Percentiles rank a stretch among this genome's conserved stretches.
Evolutionary conservation across 129 eudicot species (phyloP).

Genomic region (Arctium minus): DNA sequence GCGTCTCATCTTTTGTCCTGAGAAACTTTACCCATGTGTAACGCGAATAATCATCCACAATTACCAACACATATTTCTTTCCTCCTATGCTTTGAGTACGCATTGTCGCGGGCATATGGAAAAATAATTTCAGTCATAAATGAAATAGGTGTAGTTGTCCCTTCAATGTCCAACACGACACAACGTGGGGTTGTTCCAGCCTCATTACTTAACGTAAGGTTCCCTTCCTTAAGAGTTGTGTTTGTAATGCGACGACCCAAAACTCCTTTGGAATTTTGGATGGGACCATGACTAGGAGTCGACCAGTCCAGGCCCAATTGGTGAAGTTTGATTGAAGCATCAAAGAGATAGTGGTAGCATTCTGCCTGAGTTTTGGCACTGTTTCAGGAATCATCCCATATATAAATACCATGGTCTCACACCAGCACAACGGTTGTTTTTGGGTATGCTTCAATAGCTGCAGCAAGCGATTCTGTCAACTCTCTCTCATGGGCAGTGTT

Average conservation of each 20-base stretch:
- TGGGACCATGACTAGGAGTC: constrained; percentile 65
- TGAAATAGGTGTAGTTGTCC: constrained; percentile 93
- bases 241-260: not conserved
- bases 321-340: constrained; percentile 70
- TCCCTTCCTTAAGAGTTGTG: constrained; percentile 45
- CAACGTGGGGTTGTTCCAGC: constrained; percentile 42
- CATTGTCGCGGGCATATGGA: constrained; percentile 91
- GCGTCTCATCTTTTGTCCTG: too few species aligned
- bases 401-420: constrained; percentile 86
- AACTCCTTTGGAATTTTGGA: constrained; percentile 11
- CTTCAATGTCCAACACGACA: constrained; percentile 95
- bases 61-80: too few species aligned
- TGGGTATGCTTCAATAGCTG: constrained; percentile 92
- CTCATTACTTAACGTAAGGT: constrained; percentile 16
- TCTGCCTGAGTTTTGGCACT: constrained; percentile 97
- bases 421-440: constrained; percentile 97
- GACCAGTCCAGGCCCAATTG: constrained; percentile 64
- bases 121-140: constrained; percentile 93
- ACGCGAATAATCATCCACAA: too few species aligned
- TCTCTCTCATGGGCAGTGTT: constrained; percentile 96
- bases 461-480: constrained; percentile 90
- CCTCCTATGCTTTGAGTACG: too few species aligned
- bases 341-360: constrained; percentile 64
- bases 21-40: too few species aligned
- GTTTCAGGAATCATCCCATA: constrained; percentile 99